A percentile compares a stretch with the other conserved stretches of the same genome.
phyloP scores from a whole-genome alignment of 1,284 basidiomycete species.

The Ustilago trichophora region DNA sequence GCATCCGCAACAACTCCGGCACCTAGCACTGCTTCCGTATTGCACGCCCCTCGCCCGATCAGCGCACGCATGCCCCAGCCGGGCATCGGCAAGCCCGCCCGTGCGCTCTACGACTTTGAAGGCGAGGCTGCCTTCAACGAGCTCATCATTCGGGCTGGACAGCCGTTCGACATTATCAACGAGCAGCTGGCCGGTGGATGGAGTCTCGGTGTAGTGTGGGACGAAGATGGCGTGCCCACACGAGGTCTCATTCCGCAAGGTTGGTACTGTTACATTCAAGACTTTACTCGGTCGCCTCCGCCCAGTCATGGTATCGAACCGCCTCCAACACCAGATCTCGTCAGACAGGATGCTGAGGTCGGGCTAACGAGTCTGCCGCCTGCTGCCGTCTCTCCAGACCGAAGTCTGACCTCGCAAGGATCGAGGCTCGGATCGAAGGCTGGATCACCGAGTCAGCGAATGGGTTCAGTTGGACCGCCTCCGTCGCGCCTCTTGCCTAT shows the following conservation, averaged over 20 bases:
- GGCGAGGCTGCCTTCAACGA: constrained; percentile 58
- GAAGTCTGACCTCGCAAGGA: too few species aligned
- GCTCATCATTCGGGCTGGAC: constrained; percentile 45
- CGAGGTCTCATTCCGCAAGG: constrained; percentile 54
- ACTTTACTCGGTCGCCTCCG: constrained; percentile 46
- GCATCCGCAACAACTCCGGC: background rate
- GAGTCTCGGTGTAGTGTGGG: constrained; percentile 51
- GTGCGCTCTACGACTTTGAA: constrained; percentile 54
- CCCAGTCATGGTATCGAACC: constrained; percentile 7
- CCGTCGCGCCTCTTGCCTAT: background rate
- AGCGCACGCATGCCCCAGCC: constrained; percentile 16
- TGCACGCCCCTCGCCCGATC: constrained; percentile 6
- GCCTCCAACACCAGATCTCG: constrained; percentile 1
- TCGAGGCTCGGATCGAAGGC: background rate
- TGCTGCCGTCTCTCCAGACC: constrained; percentile 4
- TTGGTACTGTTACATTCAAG: constrained; percentile 54
- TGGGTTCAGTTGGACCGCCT: background rate
- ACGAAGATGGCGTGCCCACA: constrained; percentile 26
- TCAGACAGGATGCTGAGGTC: background rate
- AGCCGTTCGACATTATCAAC: constrained; percentile 54
- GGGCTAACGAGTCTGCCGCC: background rate
- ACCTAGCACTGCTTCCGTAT: background rate
- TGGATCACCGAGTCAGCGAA: background rate
- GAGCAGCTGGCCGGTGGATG: constrained; percentile 54
- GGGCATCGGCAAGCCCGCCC: constrained; percentile 45